Conservation (phyloP, 177 flowering plant species). For the Vitis hybrid region DNA sequence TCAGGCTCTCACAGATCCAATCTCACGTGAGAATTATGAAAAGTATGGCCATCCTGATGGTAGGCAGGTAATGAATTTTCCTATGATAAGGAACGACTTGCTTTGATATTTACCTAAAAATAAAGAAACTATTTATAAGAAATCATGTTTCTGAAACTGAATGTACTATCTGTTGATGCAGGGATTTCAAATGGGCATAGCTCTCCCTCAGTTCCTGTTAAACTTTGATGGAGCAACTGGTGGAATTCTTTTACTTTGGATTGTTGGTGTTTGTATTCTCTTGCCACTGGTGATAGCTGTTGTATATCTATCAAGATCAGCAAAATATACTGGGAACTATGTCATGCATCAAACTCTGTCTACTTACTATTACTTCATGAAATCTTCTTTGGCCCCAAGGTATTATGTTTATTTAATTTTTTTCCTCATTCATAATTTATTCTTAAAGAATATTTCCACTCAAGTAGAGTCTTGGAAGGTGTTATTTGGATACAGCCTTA, state of each 20-base stretch:
- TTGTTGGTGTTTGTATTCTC: conserved; percentile 90
- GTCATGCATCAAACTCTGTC: conserved; percentile 92
- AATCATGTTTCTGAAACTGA: conserved; percentile 4
- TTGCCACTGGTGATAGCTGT: conserved; percentile 90
- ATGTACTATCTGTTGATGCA: conserved; percentile 23
- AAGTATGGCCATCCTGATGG: conserved; percentile 99
- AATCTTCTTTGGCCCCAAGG: conserved; percentile 98
- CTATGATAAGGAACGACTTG: background rate
- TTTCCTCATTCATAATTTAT: too few relatives aligned
- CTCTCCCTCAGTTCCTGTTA: conserved; percentile 89
- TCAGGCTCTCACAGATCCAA: conserved; percentile 95
- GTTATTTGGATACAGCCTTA: background rate
- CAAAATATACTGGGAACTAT: conserved; percentile 90
- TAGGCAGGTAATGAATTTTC: conserved; percentile 61
- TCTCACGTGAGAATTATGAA: conserved; percentile 93
- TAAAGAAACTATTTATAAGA: background rate
- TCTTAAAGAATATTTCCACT: background rate
- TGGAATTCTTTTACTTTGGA: conserved; percentile 83
- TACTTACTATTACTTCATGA: conserved; percentile 76
- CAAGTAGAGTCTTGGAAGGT: background rate
- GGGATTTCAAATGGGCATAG: conserved; percentile 99
- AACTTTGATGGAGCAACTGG: conserved; percentile 91
- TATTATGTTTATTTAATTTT: conserved; percentile 17
- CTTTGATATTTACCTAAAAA: background rate
- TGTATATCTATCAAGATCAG: conserved; percentile 84